Evolutionary conservation across 2,329 filamentous ascomycete species (phyloP), one percentile per base, ranked within the genome.

Genomic region (Leptographium wingfieldii): DNA sequence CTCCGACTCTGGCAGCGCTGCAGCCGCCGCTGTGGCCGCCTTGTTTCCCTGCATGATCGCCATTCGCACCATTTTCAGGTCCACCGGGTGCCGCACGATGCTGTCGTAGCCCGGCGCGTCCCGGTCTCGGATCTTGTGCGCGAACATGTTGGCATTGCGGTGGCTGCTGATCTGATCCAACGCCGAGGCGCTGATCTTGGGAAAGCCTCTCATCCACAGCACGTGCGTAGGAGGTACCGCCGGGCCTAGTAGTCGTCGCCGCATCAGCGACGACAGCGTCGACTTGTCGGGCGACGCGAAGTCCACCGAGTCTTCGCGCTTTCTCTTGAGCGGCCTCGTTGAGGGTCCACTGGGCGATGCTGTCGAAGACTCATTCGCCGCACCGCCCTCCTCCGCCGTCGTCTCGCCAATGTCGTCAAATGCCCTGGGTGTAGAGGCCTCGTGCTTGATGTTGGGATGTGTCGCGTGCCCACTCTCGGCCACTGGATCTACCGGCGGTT

Each of bases 61-160:
- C 58, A 85, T 81, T 63, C 87, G 86, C 66, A 92, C 90, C 2
- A 83, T 85, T 64, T 89, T 91, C 55, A 92, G 80, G 68, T 92
- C 87, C 68, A 90, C 86, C 0, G 88, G 86, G 56, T 86, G 83
- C 59, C 88, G 78, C 49, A 92, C 86, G 58, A 91, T 81, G 63
- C 84, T 82, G 63, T 81, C 83, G 68, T 92, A 92, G 5, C 87
- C 87, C 0, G 88, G 88, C 0, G 88, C 88, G 66, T 90, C 85
- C 46, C 81, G 81, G 64, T 90, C 86, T 12, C 87, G 86, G 56
- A 92, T 80, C 1, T 86, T 85, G 59, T 85, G 85, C 33, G 86
- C 85, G 68, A 92, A 92, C 72, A 90, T 89, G 65, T 88, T 90
- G 54, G 87, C 88, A 65, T 88, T 83, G 40, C 87, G 86, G 69